Conservation (phyloP, 75 land plant genomes). For the Selaginella moellendorffii region DNA sequence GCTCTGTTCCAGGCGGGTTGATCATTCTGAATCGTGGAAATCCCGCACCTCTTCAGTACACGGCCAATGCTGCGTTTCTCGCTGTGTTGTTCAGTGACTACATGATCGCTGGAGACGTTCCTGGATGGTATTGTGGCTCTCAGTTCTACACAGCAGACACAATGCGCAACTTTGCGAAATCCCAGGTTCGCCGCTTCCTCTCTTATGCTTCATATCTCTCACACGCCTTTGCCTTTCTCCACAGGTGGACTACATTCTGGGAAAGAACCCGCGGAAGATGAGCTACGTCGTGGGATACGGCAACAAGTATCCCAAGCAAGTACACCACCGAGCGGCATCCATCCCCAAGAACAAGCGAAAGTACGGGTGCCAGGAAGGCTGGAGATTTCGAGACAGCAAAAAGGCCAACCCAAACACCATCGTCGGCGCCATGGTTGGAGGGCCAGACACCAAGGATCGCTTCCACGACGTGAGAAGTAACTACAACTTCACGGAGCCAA, state of each 20-base stretch:
- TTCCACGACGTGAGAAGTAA: conserved; percentile 40
- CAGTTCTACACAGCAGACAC: conserved; percentile 30
- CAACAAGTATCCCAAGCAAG: conserved; percentile 62
- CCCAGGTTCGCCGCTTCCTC: conserved; percentile 40
- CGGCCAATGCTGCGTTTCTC: conserved; percentile 51
- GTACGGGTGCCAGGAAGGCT: conserved; percentile 36
- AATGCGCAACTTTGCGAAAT: conserved; percentile 37
- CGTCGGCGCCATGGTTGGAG: conserved; percentile 69
- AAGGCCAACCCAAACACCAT: conserved; percentile 44
- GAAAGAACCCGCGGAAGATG: conserved; percentile 72
- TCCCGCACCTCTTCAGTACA: conserved; percentile 67
- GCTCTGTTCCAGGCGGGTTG: conserved; percentile 50
- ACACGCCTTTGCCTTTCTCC: no score
- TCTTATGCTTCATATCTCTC: no score
- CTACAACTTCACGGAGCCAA: conserved; percentile 60
- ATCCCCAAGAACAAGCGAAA: conserved; percentile 33
- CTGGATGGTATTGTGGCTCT: conserved; percentile 43
- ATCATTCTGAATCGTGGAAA: conserved; percentile 49
- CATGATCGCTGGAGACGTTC: conserved; percentile 22
- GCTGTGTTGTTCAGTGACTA: conserved; percentile 51
- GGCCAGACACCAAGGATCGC: conserved; percentile 45
- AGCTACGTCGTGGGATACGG: conserved; percentile 75
- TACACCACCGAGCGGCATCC: conserved; percentile 75
- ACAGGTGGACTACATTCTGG: conserved; percentile 75
- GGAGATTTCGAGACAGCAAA: conserved; percentile 31